These are phyloP conservation scores for Sporobolus alterniflorus DNA, from an alignment of 202 grass and related monocot genomes.

Conservation along the genomic window DNA sequence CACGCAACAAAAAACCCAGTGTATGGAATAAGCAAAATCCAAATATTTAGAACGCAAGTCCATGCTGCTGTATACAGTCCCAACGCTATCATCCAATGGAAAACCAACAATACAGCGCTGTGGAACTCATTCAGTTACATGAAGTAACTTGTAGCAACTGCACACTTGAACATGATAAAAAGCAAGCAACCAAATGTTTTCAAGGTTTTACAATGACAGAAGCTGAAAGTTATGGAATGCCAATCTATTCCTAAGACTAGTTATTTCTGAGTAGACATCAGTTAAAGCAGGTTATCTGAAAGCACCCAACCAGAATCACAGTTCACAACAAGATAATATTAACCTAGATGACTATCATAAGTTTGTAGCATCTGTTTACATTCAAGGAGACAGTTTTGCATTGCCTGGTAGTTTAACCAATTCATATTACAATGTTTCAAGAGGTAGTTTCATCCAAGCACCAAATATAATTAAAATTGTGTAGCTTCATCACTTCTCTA, in stretches of 20 bases:
- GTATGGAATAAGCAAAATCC: neutral
- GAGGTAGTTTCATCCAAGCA: neutral
- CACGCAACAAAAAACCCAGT: neutral
- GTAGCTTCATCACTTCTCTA: neutral
- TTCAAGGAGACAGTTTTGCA: neutral
- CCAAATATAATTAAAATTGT: neutral
- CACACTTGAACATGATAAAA: neutral
- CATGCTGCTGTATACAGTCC: too few species aligned
- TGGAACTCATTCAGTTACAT: neutral
- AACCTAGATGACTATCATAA: neutral
- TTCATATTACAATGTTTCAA: neutral
- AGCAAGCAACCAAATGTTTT: neutral
- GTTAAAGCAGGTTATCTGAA: neutral
- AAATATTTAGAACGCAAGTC: neutral
- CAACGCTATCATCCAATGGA: neutral
- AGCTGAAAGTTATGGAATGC: neutral
- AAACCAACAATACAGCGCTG: neutral
- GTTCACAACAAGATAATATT: neutral
- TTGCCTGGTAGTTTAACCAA: neutral
- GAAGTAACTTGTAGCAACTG: neutral
- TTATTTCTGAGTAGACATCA: neutral
- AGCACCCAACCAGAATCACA: neutral
- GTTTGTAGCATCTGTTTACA: neutral
- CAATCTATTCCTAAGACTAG: neutral
- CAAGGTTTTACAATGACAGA: neutral